phyloP scores from a whole-genome alignment of 164 flowering plant species.

The Sedum album region DNA sequence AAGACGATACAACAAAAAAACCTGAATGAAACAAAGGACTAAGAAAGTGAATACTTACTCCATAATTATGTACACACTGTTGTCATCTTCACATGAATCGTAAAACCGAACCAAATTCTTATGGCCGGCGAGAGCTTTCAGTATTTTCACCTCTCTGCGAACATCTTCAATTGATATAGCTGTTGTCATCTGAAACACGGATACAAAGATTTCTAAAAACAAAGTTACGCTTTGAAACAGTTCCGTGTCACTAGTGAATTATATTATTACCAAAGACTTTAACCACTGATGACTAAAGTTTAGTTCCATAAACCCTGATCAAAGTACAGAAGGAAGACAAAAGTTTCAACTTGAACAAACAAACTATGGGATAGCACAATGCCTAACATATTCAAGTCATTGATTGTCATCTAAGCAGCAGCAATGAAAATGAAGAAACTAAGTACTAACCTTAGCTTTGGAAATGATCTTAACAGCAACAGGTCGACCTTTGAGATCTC shows the following conservation, averaged over 20 bases:
- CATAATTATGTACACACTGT: constrained; percentile 66
- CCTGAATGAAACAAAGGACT: background rate
- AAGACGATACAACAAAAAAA: background rate
- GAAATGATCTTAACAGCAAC: constrained; percentile 93
- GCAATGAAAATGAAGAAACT: background rate
- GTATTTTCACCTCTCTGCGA: constrained; percentile 66
- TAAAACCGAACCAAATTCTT: constrained; percentile 44
- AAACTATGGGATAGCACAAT: too few species aligned
- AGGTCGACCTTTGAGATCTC: constrained; percentile 68
- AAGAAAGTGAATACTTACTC: constrained; percentile 39
- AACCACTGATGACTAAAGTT: too few species aligned
- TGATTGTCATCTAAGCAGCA: background rate
- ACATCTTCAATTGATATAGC: constrained; percentile 73
- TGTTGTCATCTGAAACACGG: constrained; percentile 58
- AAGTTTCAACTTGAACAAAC: too few species aligned
- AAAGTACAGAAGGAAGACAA: too few species aligned
- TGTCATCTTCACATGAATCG: constrained; percentile 69
- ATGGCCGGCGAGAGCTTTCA: constrained; percentile 63
- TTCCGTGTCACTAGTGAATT: background rate
- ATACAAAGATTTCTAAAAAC: background rate
- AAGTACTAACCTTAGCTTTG: constrained; percentile 64
- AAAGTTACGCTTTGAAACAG: background rate
- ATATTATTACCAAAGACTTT: too few species aligned
- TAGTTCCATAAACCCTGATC: too few species aligned
- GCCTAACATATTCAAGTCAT: too few species aligned